These are phyloP conservation scores for Astrephomene gubernaculifera DNA, from an alignment of 139 green algal genomes.

Conservation along the genomic window DNA sequence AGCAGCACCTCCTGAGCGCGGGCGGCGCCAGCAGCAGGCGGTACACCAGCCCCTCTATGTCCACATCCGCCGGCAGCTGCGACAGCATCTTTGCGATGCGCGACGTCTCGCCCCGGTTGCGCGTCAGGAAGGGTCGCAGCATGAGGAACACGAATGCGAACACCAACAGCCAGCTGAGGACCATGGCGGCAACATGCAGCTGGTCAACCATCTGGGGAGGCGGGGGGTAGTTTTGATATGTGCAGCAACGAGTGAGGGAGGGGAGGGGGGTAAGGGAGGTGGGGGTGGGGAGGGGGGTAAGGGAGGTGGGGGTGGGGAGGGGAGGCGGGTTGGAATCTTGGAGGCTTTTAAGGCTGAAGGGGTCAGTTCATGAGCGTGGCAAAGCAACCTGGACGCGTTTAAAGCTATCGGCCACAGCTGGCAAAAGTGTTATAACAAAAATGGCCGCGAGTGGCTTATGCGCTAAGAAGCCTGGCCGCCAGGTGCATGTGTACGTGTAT, in stretches of 20 bases:
- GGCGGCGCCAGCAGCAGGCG: slow-evolving; percentile 21
- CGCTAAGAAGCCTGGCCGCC: too few species aligned
- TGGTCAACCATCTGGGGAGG: slow-evolving; percentile 20
- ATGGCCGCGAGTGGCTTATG: too few species aligned
- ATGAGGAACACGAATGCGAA: slow-evolving; percentile 44
- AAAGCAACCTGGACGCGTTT: too few species aligned
- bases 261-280: neutral
- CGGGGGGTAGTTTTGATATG: neutral
- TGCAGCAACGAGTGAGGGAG: neutral
- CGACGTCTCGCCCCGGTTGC: slow-evolving; percentile 46
- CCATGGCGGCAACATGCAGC: slow-evolving; percentile 45
- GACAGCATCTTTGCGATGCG: slow-evolving; percentile 67
- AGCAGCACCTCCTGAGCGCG: neutral
- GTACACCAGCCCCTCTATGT: slow-evolving; percentile 42
- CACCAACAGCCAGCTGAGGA: slow-evolving; percentile 37
- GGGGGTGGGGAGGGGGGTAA: neutral
- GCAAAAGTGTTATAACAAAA: too few species aligned
- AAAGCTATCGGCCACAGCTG: too few species aligned
- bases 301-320: too few species aligned
- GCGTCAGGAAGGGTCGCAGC: slow-evolving; percentile 49
- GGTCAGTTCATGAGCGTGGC: too few species aligned
- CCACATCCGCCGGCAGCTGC: slow-evolving; percentile 59
- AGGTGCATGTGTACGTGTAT: too few species aligned
- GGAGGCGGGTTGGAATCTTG: too few species aligned
- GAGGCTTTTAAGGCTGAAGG: too few species aligned